Conservation (phyloP, 2,329 filamentous ascomycete species). For the Ascomycota sp. region DNA sequence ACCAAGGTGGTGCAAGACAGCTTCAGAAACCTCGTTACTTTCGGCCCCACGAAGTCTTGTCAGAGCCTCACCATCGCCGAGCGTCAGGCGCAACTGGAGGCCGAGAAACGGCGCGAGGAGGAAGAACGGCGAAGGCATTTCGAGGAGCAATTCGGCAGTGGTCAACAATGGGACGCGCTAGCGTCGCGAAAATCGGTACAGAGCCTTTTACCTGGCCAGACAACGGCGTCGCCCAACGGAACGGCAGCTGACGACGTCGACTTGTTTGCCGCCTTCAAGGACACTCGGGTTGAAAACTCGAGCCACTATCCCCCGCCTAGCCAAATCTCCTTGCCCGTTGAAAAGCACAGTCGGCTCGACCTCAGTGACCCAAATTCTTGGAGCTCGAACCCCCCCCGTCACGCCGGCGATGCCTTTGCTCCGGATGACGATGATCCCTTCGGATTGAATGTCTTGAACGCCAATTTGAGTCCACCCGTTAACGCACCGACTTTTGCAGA, state of each 20-base stretch:
- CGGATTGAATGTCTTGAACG: slow-evolving; percentile 47
- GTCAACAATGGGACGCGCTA: slow-evolving; percentile 56
- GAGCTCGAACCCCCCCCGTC: slow-evolving; percentile 10
- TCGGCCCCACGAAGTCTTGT: slow-evolving; percentile 31
- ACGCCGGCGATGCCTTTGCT: slow-evolving; percentile 17
- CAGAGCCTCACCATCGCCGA: slow-evolving; percentile 63
- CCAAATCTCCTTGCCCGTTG: slow-evolving; percentile 23
- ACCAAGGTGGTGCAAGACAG: slow-evolving; percentile 43
- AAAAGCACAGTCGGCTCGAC: slow-evolving; percentile 23
- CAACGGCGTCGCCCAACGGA: slow-evolving; percentile 7
- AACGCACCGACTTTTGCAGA: slow-evolving; percentile 17
- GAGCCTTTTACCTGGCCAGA: too few species aligned
- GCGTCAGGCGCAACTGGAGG: slow-evolving; percentile 47
- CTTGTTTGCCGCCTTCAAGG: slow-evolving; percentile 45
- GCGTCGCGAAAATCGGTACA: slow-evolving; percentile 31
- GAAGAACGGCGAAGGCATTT: slow-evolving; percentile 50
- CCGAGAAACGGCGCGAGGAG: slow-evolving; percentile 50
- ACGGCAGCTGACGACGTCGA: slow-evolving; percentile 26
- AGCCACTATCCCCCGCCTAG: slow-evolving; percentile 40
- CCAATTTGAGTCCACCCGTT: slow-evolving; percentile 11
- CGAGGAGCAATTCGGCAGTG: slow-evolving; percentile 59
- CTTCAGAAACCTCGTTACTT: slow-evolving; percentile 57
- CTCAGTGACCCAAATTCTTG: slow-evolving; percentile 34
- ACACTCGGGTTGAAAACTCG: slow-evolving; percentile 45
- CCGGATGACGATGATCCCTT: slow-evolving; percentile 79